A percentile compares a stretch with the other conserved stretches of the same genome.
phyloP scores from a whole-genome alignment of 495 filamentous ascomycete species.

The Aspergillus egyptiacus region DNA sequence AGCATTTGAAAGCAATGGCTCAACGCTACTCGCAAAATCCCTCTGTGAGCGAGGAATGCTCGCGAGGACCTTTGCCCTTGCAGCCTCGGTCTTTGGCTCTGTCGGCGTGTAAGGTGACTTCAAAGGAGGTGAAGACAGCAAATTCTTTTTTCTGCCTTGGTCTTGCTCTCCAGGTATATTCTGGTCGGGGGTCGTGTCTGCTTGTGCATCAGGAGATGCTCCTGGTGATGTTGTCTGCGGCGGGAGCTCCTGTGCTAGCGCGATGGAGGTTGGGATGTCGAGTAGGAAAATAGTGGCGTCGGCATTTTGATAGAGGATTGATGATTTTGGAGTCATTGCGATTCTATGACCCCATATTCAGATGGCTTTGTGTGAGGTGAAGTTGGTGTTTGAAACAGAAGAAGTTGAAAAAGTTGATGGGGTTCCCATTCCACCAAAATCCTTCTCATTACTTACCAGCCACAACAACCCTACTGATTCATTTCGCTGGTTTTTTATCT shows the following conservation, averaged over 20 bases:
- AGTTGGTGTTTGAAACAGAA: too few species aligned
- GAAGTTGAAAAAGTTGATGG: too few species aligned
- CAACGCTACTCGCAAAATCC: slow-evolving; percentile 23
- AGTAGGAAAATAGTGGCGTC: slow-evolving; percentile 45
- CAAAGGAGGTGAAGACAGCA: slow-evolving; percentile 30
- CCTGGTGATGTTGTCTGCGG: neutral
- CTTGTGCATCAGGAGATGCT: neutral
- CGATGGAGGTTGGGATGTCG: slow-evolving; percentile 61
- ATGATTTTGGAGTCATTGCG: slow-evolving; percentile 9
- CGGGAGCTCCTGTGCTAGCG: slow-evolving; percentile 29
- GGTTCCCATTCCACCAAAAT: too few species aligned
- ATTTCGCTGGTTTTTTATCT: too few species aligned
- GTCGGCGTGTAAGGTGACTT: slow-evolving; percentile 30
- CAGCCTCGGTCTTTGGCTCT: slow-evolving; percentile 39
- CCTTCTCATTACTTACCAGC: too few species aligned
- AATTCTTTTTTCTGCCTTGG: slow-evolving; percentile 11
- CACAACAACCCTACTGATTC: too few species aligned
- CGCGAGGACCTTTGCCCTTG: slow-evolving; percentile 33
- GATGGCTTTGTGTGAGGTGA: neutral
- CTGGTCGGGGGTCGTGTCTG: neutral
- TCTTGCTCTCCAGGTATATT: neutral
- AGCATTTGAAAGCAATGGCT: slow-evolving; percentile 22
- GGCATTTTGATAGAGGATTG: slow-evolving; percentile 49
- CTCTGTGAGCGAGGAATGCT: slow-evolving; percentile 25
- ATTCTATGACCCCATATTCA: too few species aligned